Evolutionary conservation across 2,329 filamentous ascomycete genomes (phyloP).

Genomic region (Rachicladosporium sp.): DNA sequence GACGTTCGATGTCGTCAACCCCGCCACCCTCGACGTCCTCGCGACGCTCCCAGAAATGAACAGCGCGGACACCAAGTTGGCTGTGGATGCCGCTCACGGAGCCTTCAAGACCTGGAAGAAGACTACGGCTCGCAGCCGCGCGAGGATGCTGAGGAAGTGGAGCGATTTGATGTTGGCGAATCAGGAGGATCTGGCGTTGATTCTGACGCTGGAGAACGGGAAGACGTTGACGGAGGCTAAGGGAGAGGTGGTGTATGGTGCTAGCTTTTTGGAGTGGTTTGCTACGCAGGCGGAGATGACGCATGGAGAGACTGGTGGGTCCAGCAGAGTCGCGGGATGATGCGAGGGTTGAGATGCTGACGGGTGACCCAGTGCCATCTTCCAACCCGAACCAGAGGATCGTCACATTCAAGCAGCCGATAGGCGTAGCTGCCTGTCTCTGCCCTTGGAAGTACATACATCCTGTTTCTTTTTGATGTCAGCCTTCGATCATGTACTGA

Average conservation of each 20-base stretch:
- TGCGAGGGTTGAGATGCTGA: too few species aligned
- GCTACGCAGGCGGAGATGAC: slow-evolving; percentile 16
- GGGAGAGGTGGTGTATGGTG: slow-evolving; percentile 21
- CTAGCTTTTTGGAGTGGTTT: slow-evolving; percentile 22
- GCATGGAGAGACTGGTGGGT: slow-evolving; percentile 11
- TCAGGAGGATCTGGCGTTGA: slow-evolving; percentile 18
- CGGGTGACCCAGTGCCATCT: slow-evolving; percentile 1
- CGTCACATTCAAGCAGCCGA: slow-evolving; percentile 18
- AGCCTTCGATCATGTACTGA: too few species aligned
- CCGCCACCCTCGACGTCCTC: slow-evolving; percentile 11
- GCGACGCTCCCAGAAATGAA: slow-evolving; percentile 15
- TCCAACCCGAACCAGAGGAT: slow-evolving; percentile 13
- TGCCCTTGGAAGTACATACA: slow-evolving; percentile 21
- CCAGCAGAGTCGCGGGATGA: neutral
- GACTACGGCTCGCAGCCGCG: slow-evolving; percentile 13
- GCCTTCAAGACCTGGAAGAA: slow-evolving; percentile 14
- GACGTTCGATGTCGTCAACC: slow-evolving; percentile 17
- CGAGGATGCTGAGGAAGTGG: slow-evolving; percentile 18
- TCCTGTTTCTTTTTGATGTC: too few species aligned
- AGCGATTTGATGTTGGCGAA: slow-evolving; percentile 18
- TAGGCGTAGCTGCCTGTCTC: slow-evolving; percentile 17
- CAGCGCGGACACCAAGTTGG: slow-evolving; percentile 9
- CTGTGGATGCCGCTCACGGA: slow-evolving; percentile 11
- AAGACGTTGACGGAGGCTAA: slow-evolving; percentile 20
- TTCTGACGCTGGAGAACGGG: slow-evolving; percentile 23